These are phyloP conservation scores for Lichtheimia corymbifera DNA, from an alignment of 371 early-diverging fungal genomes.

Conservation along the genomic window DNA sequence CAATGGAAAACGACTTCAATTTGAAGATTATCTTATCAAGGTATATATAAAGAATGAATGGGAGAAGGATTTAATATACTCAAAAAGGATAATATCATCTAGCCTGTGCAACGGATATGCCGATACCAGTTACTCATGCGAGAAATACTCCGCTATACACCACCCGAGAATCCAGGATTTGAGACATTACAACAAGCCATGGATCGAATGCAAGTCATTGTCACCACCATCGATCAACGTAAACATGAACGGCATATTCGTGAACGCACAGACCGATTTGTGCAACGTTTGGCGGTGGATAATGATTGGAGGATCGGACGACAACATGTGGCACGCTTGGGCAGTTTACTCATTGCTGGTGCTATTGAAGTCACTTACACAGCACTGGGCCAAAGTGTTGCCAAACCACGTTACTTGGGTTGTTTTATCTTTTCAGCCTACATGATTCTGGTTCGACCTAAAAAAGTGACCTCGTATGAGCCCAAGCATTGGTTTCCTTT, in stretches of 20 bases:
- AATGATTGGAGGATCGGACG: conserved; percentile 39
- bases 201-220: conserved; percentile 33
- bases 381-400: conserved; percentile 32
- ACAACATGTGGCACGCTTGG: conserved; percentile 29
- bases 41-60: conserved; percentile 13
- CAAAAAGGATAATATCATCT: neutral
- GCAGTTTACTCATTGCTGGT: conserved; percentile 37
- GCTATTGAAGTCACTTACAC: conserved; percentile 49
- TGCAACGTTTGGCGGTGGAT: conserved; percentile 31
- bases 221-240: conserved; percentile 34
- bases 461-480: conserved; percentile 53
- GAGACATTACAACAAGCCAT: conserved; percentile 25
- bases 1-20: conserved; percentile 31
- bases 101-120: conserved; percentile 55
- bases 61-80: neutral
- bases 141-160: conserved; percentile 42
- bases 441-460: conserved; percentile 55
- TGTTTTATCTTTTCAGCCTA: conserved; percentile 59
- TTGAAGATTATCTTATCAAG: conserved; percentile 54
- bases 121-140: conserved; percentile 45
- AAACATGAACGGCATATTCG: conserved; percentile 34
- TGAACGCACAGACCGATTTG: conserved; percentile 39
- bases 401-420: conserved; percentile 47
- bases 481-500: conserved; percentile 64
- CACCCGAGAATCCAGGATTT: conserved; percentile 26